Evolutionary conservation across 805 yeast species (phyloP), one percentile per base, ranked within the genome.

Genomic region (Zygotorulaspora florentina): DNA sequence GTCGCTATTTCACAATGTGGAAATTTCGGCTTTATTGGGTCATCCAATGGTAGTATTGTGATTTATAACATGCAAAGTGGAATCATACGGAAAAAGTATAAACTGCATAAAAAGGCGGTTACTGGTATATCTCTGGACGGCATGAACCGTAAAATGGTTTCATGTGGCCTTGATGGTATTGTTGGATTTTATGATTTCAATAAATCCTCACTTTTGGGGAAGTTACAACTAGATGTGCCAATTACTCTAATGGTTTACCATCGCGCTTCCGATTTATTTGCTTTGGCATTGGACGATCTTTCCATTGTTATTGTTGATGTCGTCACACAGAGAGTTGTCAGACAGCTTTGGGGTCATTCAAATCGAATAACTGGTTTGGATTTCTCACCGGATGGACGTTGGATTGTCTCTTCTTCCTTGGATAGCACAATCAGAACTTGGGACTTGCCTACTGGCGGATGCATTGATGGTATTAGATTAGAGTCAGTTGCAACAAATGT

Each of bases 381-480:
- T 63, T 91, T 93, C 61, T 83, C 95, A 3, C 95, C 96, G 3
- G 91, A 90, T 64, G 98, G 97, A 29, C 80, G 97, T 64, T 93
- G 98, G 97, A 70, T 93, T 29, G 81, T 93, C 8, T 80, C 93
- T 18, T 81, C 87, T 1, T 76, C 89, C 0, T 71, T 89, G 49
- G 99, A 93, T 62, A 75, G 87, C 2, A 89, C 98, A 0, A 73
- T 93, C 40, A 79, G 99, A 59, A 88, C 96, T 0, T 93, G 98
- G 98, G 98, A 93, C 65, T 76, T 93, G 48, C 98, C 98, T 35
- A 85, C 96, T 1, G 98, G 99, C 40, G 87, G 90, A 1, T 91
- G 98, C 66, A 88, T 93, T 46, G 99, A 93, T 69, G 97, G 96
- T 51, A 81, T 91, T 13, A 69, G 72, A 43, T 75, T 93, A 20